These are phyloP conservation scores for Taiozyma sp. DNA, from an alignment of 1,139 yeast genomes.

Conservation along the genomic window DNA sequence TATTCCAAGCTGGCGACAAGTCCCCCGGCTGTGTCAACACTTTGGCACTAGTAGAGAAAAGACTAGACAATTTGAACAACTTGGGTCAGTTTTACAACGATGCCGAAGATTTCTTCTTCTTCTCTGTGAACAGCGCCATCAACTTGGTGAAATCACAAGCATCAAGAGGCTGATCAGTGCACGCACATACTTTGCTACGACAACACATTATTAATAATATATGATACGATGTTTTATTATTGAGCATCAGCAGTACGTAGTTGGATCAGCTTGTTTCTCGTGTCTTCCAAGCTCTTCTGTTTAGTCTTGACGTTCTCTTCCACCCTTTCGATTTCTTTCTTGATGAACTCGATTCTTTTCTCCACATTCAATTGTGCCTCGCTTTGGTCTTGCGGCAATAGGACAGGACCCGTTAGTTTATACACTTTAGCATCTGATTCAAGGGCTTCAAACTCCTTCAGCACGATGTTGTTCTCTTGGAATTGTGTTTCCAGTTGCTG, in stretches of 20 bases:
- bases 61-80: conserved; percentile 48
- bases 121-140: conserved; percentile 60
- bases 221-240: neutral
- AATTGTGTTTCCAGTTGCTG: conserved; percentile 71
- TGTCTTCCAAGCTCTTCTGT: conserved; percentile 45
- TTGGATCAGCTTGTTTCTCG: conserved; percentile 45
- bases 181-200: neutral
- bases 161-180: conserved; percentile 49
- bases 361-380: conserved; percentile 83
- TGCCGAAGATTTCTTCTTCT: conserved; percentile 70
- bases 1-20: conserved; percentile 78
- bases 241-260: conserved; percentile 29
- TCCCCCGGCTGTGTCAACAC: conserved; percentile 55
- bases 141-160: conserved; percentile 71
- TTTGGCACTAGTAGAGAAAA: conserved; percentile 56
- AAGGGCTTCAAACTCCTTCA: conserved; percentile 66
- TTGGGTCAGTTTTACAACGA: conserved; percentile 59
- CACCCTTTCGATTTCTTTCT: conserved; percentile 66
- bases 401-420: conserved; percentile 88
- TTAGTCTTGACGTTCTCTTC: conserved; percentile 52
- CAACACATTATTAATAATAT: conserved; percentile 1
- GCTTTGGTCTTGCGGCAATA: conserved; percentile 77
- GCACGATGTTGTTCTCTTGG: conserved; percentile 92
- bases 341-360: conserved; percentile 85
- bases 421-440: conserved; percentile 67